A percentile compares a stretch with the other conserved stretches of the same genome.
Conservation (phyloP, 169 alveolate species). For the Babesia ovis region DNA sequence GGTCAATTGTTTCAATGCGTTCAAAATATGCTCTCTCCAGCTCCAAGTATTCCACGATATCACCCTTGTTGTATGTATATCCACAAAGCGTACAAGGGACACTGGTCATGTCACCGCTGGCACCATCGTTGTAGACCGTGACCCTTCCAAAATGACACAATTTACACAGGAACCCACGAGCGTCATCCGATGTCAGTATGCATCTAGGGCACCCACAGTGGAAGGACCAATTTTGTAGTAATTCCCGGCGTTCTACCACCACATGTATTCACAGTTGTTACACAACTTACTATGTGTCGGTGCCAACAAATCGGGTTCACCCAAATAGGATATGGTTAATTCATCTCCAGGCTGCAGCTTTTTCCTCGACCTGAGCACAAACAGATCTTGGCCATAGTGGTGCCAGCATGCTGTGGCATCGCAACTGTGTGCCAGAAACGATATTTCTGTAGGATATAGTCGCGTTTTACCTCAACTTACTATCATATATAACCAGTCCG, state of each 20-base stretch:
- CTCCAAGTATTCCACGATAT: constrained; percentile 45
- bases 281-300: constrained; percentile 74
- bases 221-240: constrained; percentile 81
- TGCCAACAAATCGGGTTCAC: constrained; percentile 79
- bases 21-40: constrained; percentile 53
- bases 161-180: constrained; percentile 81
- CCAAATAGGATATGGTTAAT: constrained; percentile 82
- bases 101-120: not conserved
- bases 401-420: constrained; percentile 86
- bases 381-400: constrained; percentile 78
- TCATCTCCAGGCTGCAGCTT: constrained; percentile 81
- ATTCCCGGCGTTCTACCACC: constrained; percentile 77
- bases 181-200: constrained; percentile 67
- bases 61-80: constrained; percentile 14
- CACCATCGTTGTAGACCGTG: constrained; percentile 11
- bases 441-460: constrained; percentile 67
- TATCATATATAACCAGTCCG: constrained; percentile 76
- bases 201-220: constrained; percentile 82
- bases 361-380: constrained; percentile 79
- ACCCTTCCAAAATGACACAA: constrained; percentile 74
- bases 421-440: constrained; percentile 84
- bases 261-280: no score
- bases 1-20: constrained; percentile 50
- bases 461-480: constrained; percentile 40
- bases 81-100: constrained; percentile 43